Evolutionary conservation across 805 yeast genomes (phyloP).

Genomic region (Blastobotrys parvus): DNA sequence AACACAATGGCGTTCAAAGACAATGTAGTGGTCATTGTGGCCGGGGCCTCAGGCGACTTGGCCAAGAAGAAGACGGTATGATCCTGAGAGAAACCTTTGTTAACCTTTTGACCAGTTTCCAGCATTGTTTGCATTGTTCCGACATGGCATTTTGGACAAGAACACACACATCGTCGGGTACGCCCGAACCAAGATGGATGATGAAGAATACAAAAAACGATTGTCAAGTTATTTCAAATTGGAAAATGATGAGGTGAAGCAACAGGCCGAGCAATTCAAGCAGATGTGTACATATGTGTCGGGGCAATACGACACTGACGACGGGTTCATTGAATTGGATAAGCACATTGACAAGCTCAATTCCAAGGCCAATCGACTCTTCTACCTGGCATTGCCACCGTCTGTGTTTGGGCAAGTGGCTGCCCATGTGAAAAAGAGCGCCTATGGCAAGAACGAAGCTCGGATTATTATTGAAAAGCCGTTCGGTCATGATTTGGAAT

Average conservation of each 20-base stretch:
- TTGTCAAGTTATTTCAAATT: constrained; percentile 55
- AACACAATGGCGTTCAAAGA: constrained; percentile 39
- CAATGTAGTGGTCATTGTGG: constrained; percentile 66
- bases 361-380: constrained; percentile 64
- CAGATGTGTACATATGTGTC: constrained; percentile 55
- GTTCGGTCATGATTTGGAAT: constrained; percentile 83
- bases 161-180: constrained; percentile 77
- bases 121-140: constrained; percentile 34
- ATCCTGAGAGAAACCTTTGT: background rate
- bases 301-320: constrained; percentile 74
- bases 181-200: constrained; percentile 72
- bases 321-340: constrained; percentile 58
- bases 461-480: constrained; percentile 94
- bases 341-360: constrained; percentile 54
- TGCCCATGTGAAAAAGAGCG: constrained; percentile 54
- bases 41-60: constrained; percentile 93
- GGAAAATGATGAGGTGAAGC: constrained; percentile 35
- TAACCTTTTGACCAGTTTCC: too few species aligned
- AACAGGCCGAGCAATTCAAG: constrained; percentile 52
- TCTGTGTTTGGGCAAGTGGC: constrained; percentile 80
- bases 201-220: constrained; percentile 60
- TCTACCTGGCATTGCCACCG: constrained; percentile 93
- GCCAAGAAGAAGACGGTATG: constrained; percentile 87
- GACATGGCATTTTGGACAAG: constrained; percentile 69
- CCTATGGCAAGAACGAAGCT: constrained; percentile 59